These are phyloP conservation scores for Lithospermum erythrorhizon DNA, from an alignment of 257 asterid genomes.

Conservation along the genomic window DNA sequence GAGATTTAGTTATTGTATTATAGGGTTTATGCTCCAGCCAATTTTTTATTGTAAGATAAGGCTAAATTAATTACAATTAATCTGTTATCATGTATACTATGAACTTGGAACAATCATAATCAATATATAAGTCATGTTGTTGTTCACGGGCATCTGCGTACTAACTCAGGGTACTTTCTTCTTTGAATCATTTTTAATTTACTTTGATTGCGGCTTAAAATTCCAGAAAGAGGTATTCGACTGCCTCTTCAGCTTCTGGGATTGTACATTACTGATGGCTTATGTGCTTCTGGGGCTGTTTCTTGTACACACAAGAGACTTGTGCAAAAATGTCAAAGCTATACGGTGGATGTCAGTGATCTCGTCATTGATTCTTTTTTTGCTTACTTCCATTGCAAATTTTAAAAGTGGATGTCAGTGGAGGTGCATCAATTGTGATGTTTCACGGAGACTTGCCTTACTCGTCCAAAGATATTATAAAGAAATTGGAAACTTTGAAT, in stretches of 20 bases:
- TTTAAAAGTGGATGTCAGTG: constrained; percentile 9
- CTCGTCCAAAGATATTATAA: constrained; percentile 79
- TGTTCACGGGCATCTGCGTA: no score
- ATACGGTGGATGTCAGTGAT: constrained; percentile 67
- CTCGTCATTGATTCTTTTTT: no score
- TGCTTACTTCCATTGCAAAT: no score
- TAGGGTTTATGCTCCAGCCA: no score
- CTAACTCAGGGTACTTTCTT: no score
- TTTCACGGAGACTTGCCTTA: constrained; percentile 96
- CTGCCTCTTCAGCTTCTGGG: constrained; percentile 84
- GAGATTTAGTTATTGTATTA: no score
- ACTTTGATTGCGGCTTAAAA: constrained; percentile 33
- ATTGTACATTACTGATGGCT: constrained; percentile 84
- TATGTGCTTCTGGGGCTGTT: constrained; percentile 96
- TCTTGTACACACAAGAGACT: constrained; percentile 72
- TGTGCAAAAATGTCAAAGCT: constrained; percentile 66
- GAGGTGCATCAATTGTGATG: constrained; percentile 92
- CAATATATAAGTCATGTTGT: no score
- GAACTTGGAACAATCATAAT: no score
- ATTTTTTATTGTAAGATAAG: no score
- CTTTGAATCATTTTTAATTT: not conserved
- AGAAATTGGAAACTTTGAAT: constrained; percentile 61
- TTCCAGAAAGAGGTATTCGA: constrained; percentile 63
- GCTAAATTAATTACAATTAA: no score
- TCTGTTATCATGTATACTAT: no score